Evolutionary conservation across 495 filamentous ascomycete species (phyloP), one percentile per base, ranked within the genome.

Genomic region (Elaphomyces granulatus): DNA sequence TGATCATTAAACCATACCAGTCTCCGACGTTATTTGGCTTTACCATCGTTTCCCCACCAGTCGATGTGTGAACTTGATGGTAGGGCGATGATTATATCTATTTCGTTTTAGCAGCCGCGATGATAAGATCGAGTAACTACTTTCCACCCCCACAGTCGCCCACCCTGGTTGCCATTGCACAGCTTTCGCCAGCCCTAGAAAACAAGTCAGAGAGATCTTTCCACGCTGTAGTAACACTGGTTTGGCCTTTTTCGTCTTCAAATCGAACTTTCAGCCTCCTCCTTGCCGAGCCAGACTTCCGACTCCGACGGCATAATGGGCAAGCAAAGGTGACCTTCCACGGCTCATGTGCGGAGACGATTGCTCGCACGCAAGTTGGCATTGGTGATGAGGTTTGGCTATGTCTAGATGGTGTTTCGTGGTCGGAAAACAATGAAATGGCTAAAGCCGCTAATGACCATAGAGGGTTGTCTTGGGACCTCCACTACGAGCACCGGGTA

Each of bases 181-280:
- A 79, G 47, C 68, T 90, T 37, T 58, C 61, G 8, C 83, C 84
- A n/a, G 48, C 53, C 18, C 52, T 67, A 37, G 47, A 62, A 28
- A 26, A 52, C 17, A 32, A 45, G 3, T 46, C 55, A 8, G 38
- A 46, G 4, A 55, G 52, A 34, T 61, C 59, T n/a, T 62, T 86
- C 19, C 58, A 63, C 37, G 87, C 78, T 10, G 66, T 84, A 1
- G 77, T 94, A 23, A 83, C 81, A 3, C 75, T 98, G 14, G 74
- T 86, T 34, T 95, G 90, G 88, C 90, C 90, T 0, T 98, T 82
- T 57, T 93, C 81, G 23, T 78, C 77, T 4, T 79, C 82, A 10
- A 78, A 70, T 4, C 67, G 69, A 30, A 77, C 75, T 8, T 61
- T 83, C 45, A 77, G 84, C 36, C 72, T 98, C 20, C 71, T 86